Evolutionary conservation across 495 filamentous ascomycete species (phyloP).

Genomic region (Podospora australis): DNA sequence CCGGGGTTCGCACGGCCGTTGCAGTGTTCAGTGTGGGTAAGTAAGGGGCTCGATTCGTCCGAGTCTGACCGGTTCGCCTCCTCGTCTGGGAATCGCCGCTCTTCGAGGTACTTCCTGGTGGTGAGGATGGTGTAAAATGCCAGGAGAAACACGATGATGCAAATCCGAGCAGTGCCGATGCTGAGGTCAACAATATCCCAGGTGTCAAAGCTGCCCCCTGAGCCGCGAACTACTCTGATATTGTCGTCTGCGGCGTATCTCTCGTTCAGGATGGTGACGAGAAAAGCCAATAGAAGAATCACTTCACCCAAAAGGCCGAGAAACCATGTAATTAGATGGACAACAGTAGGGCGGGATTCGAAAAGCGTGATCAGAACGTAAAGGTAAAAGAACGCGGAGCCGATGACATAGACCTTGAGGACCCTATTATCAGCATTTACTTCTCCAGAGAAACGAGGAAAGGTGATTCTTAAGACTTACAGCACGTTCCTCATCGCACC

Average conservation of each 20-base stretch:
- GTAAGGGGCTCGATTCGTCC: constrained; percentile 45
- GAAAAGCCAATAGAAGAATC: constrained; percentile 57
- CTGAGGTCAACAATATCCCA: constrained; percentile 49
- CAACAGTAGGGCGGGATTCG: constrained; percentile 67
- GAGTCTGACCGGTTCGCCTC: constrained; percentile 39
- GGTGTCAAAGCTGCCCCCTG: constrained; percentile 20
- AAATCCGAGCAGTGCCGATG: constrained; percentile 38
- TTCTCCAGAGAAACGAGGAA: neutral
- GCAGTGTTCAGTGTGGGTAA: constrained; percentile 30
- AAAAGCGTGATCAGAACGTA: constrained; percentile 69
- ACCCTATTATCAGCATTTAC: constrained; percentile 10
- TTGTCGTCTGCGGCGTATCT: constrained; percentile 43
- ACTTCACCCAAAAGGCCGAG: constrained; percentile 61
- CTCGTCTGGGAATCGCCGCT: constrained; percentile 33
- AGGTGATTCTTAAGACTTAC: constrained; percentile 48
- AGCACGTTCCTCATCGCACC: constrained; percentile 78
- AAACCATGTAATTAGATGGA: constrained; percentile 69
- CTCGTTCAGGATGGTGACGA: constrained; percentile 52
- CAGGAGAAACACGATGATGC: constrained; percentile 28
- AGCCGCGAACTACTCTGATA: constrained; percentile 3
- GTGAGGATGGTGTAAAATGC: constrained; percentile 35
- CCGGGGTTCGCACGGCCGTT: constrained; percentile 26
- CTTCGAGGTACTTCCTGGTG: constrained; percentile 23
- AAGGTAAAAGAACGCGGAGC: constrained; percentile 53
- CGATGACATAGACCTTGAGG: constrained; percentile 69